These are phyloP conservation scores for Mucor sp. DNA, from an alignment of 371 early-diverging fungal species.

Conservation along the genomic window DNA sequence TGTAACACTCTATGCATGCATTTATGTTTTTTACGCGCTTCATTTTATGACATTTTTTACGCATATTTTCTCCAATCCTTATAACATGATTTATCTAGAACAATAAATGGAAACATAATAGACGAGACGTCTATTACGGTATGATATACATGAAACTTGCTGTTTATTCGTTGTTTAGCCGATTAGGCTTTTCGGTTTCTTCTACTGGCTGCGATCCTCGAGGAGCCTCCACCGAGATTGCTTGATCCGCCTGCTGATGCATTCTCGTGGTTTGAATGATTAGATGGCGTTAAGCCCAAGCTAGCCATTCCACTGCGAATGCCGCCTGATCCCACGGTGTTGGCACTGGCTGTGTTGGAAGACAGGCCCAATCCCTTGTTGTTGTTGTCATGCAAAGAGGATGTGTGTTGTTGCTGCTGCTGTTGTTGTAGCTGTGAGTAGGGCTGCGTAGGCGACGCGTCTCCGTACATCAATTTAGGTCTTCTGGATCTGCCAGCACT, in stretches of 20 bases:
- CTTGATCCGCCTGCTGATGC: not conserved
- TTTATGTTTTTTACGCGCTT: not conserved
- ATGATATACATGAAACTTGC: too few species aligned
- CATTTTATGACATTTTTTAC: not conserved
- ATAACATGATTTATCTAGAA: not conserved
- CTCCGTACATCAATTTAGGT: slow-evolving; percentile 15
- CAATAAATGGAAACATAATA: not conserved
- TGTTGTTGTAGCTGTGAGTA: not conserved
- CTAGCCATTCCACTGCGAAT: slow-evolving; percentile 29
- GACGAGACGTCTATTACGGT: not conserved
- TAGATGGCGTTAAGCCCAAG: slow-evolving; percentile 11
- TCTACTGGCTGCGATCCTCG: not conserved
- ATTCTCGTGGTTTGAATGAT: not conserved
- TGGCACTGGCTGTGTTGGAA: not conserved
- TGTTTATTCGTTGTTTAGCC: not conserved
- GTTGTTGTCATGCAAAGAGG: not conserved
- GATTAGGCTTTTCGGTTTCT: slow-evolving; percentile 15
- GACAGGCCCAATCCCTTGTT: slow-evolving; percentile 20
- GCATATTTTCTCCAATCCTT: not conserved
- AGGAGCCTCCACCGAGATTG: not conserved
- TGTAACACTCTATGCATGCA: not conserved
- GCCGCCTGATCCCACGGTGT: slow-evolving; percentile 2
- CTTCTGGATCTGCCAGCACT: slow-evolving; percentile 12
- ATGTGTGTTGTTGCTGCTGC: not conserved
- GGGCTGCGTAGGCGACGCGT: not conserved